Evolutionary conservation across 768 basidiomycete genomes (phyloP).

Genomic region (Gyrodon lividus): DNA sequence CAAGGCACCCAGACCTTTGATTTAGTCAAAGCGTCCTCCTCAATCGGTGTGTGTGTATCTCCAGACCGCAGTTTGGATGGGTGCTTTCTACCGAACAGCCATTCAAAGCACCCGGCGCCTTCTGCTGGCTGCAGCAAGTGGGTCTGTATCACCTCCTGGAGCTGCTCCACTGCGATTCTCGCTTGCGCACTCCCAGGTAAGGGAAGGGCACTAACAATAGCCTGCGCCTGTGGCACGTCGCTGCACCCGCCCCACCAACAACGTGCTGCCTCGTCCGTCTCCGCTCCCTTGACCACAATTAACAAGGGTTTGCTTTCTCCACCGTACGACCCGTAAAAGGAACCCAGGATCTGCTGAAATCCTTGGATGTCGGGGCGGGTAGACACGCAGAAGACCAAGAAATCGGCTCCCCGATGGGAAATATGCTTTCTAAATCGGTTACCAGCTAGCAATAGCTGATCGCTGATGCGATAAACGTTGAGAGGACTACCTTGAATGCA

Average conservation of each 20-base stretch:
- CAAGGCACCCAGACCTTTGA: conserved; percentile 18
- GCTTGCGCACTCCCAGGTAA: background rate
- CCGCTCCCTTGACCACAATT: conserved; percentile 22
- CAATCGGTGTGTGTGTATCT: background rate
- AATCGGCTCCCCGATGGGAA: conserved; percentile 22
- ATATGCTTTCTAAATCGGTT: conserved; percentile 25
- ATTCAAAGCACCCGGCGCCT: conserved; percentile 18
- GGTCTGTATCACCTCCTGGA: conserved; percentile 19
- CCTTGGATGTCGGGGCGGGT: background rate
- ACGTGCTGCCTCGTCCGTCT: conserved; percentile 16
- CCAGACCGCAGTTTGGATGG: conserved; percentile 1
- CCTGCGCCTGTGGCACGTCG: conserved; percentile 10
- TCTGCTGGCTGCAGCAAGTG: conserved; percentile 24
- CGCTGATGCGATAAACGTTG: conserved; percentile 20
- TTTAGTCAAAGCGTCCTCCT: conserved; percentile 16
- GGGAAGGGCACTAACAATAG: conserved; percentile 25
- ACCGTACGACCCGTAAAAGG: conserved; percentile 22
- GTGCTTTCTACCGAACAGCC: conserved; percentile 13
- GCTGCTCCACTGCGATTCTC: conserved; percentile 3
- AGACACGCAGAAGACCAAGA: conserved; percentile 24
- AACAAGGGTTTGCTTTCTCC: conserved; percentile 27
- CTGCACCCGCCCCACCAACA: conserved; percentile 21
- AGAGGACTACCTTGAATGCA: conserved; percentile 13
- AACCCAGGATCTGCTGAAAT: conserved; percentile 11
- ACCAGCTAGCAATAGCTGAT: conserved; percentile 22